Base-by-base conservation (phyloP, 306 rosid species). In the Quillaja saponaria region DNA sequence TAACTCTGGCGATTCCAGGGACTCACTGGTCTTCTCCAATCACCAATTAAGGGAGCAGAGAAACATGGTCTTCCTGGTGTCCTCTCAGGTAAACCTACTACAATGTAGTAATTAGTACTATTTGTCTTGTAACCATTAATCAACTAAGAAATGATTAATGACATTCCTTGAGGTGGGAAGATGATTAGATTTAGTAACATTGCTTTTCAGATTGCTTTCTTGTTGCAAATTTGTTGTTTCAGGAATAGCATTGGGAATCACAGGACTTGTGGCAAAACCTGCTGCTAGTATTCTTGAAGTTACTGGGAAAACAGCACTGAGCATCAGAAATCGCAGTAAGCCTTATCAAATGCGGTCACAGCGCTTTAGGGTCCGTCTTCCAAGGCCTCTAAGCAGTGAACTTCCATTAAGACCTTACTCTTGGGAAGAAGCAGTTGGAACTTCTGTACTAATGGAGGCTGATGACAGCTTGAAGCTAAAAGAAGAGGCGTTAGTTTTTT, bases 31-130 rank as follows among this genome's bases (percentile, higher is more conserved):
- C 98, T 92, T 74, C 98, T 92, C 75, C 96, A 92, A 72, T 92
- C 86, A 63, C 95, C 96, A 25, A 71, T 92, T 60, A 80, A 79
- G 72, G 98, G 90, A 74, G 98, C 96, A 65, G 98, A 92, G 84
- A 92, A 80, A 67, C 98, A 92, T 81, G 98, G 98, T 69, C 95
- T 88, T 66, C 96, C 96, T 38, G 98, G 98, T 66, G 96, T 92
- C 65, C 71, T 92, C 37, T 92, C 96, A 12, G 96, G 94, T 88
- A 79, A 80, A 39, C 41, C 55, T 47, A 57, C 49, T 50, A 34
- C 56, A 63, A 49, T 69, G 52, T 60, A 49, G 48, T 28, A 57
- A 62, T 56, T 20, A 54, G 64, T 34, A 12, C 52, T 47, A 58
- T 25, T 40, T 10, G 13, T 15, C 20, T 47, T 56, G 40, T 47